Base-by-base conservation (phyloP, 192 early-diverging fungal genomes). In the Radiomyces spectabilis region DNA sequence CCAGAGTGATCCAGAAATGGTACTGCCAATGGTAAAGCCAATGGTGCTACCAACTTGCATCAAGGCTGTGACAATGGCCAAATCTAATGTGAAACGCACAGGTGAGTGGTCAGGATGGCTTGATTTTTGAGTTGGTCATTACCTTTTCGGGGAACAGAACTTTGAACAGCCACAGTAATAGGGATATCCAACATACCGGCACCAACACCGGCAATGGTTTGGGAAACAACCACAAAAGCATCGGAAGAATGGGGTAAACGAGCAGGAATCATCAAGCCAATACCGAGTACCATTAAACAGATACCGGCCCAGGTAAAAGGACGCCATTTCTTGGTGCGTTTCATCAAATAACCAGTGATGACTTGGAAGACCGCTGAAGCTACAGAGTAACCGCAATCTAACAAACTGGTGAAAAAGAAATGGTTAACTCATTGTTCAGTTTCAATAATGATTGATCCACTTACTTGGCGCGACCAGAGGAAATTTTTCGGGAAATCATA, bases 51-150 rank as follows among this genome's bases (percentile, higher is more conserved):
- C 47, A 1, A 64, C 39, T 45, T 57, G 62, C 9, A 64, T 49
- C 45, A 64, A 40, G n/a, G 62, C 62, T 12, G 62, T 64, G n/a
- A 57, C 62, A 51, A 64, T 42, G 54, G 62, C 62, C 16, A 64
- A 39, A 53, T 62, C 60, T 57, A 41, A 41, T 18, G 13, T 26
- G 13, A n/a, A 47, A 31, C 29, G 30, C 39, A 32, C 13, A 57
- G 9, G 42, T 44, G 1, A 44, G 18, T 44, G 42, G 42, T 15
- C 42, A 1, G 24, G 5, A 6, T 1, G n/a, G n/a, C n/a, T n/a
- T n/a, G n/a, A n/a, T n/a, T n/a, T n/a, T n/a, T n/a, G n/a, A n/a
- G n/a, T n/a, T n/a, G n/a, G n/a, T n/a, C n/a, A 22, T 27, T 59
- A 59, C 49, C 57, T 40, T 41, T 22, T 32, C 53, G 62, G 29